Evolutionary conservation across 441 rosid species (phyloP), one percentile per base, ranked within the genome.

Genomic region (Populus hybrid): DNA sequence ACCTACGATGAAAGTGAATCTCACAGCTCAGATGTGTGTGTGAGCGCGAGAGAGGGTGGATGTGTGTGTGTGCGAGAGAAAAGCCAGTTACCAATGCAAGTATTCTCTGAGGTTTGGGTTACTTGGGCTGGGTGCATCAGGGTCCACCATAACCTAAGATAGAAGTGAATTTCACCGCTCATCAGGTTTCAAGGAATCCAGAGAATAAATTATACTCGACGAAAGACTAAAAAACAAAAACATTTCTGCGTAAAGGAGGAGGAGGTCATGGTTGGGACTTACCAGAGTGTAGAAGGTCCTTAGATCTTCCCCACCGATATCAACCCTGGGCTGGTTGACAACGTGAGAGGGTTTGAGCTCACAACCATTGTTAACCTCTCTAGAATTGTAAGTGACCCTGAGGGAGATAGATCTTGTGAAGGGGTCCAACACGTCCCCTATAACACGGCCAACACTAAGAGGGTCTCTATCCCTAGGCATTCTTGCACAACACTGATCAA

Each of bases 71-170:
- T 24, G 34, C 30, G 61, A 40, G 66, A 65, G 64, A 5, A 26
- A 21, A 63, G 34, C 6, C 38, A 71, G 78, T 74, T 81, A 93
- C 98, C 99, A 94, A 74, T 94, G 98, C 87, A 92, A 84, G 78
- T 94, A 94, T 85, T 94, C 99, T 68, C 95, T 86, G 4, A 93
- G 88, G 78, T 73, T 76, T 1, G 99, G 99, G 61, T 90, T 88
- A 77, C 99, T 93, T 36, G 98, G 99, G 82, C 90, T 94, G 2
- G 99, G 97, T 34, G 94, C 97, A 82, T 94, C 97, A 36, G 97
- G 99, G 78, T 94, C 99, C 67, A 94, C 95, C 99, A 94, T 92
- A 34, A 90, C 94, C 98, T 94, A 80, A 65, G 83, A 35, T 5
- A 34, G 21, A 36, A 50, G 35, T 42, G 53, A 36, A 6, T 64